A percentile compares a stretch with the other conserved stretches of the same genome.
phyloP scores from a whole-genome alignment of 2,329 filamentous ascomycete species.

The Coniochaeta ligniaria region DNA sequence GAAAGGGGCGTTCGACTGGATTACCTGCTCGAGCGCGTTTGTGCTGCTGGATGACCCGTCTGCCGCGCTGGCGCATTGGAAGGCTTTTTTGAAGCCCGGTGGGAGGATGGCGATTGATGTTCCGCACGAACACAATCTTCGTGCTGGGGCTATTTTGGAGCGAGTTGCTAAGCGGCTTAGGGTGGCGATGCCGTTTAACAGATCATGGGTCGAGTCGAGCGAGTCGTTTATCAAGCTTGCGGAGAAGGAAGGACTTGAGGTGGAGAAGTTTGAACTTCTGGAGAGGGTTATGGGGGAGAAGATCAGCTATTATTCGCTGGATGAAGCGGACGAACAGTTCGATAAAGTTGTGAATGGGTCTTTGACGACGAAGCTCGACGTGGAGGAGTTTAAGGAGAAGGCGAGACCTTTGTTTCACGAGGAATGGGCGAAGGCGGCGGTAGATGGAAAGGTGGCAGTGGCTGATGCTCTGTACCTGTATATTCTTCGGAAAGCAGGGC shows the following conservation, averaged over 20 bases:
- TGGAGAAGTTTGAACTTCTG: slow-evolving; percentile 17
- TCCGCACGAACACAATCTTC: slow-evolving; percentile 22
- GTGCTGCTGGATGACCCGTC: slow-evolving; percentile 21
- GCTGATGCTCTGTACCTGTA: slow-evolving; percentile 22
- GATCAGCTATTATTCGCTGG: slow-evolving; percentile 12
- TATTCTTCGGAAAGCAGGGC: not conserved
- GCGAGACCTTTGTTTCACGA: slow-evolving; percentile 19
- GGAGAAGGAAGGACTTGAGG: slow-evolving; percentile 16
- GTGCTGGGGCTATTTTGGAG: slow-evolving; percentile 18
- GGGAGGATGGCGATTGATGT: slow-evolving; percentile 23
- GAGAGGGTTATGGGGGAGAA: slow-evolving; percentile 18
- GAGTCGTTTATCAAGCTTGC: slow-evolving; percentile 20
- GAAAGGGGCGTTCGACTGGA: slow-evolving; percentile 19
- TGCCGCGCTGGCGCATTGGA: slow-evolving; percentile 19
- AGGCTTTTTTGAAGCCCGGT: slow-evolving; percentile 16
- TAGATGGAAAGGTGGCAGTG: slow-evolving; percentile 19
- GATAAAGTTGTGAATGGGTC: slow-evolving; percentile 15
- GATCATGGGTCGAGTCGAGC: slow-evolving; percentile 20
- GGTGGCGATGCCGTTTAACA: slow-evolving; percentile 18
- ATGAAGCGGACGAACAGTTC: slow-evolving; percentile 21
- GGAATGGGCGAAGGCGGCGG: slow-evolving; percentile 21
- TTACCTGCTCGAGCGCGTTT: slow-evolving; percentile 26
- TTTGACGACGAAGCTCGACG: slow-evolving; percentile 11
- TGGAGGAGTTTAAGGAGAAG: slow-evolving; percentile 14
- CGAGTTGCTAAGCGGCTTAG: slow-evolving; percentile 15